Evolutionary conservation across 2,329 filamentous ascomycete genomes (phyloP).

Genomic region (Lasiodiplodia sp.): DNA sequence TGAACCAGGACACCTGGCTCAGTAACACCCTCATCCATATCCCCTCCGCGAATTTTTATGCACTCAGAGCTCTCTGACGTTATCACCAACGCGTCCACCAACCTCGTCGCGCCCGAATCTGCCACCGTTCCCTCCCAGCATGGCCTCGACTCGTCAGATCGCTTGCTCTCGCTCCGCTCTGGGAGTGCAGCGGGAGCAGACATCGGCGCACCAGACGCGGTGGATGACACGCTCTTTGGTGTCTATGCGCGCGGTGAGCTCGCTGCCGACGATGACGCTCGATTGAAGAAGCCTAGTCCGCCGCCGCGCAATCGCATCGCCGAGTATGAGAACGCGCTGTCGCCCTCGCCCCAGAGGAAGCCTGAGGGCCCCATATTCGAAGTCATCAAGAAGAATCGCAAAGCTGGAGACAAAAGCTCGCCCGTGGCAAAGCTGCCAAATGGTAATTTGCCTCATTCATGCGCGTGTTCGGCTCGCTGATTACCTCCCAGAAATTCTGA

Average conservation of each 20-base stretch:
- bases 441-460: constrained; percentile 62
- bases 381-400: constrained; percentile 57
- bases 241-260: constrained; percentile 34
- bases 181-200: constrained; percentile 32
- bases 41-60: constrained; percentile 62
- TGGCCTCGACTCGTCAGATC: constrained; percentile 61
- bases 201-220: constrained; percentile 28
- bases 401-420: constrained; percentile 53
- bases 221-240: constrained; percentile 33
- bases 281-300: constrained; percentile 49
- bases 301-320: constrained; percentile 60
- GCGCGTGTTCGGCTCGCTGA: constrained; percentile 29
- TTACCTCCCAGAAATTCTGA: constrained; percentile 77
- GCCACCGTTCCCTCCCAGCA: constrained; percentile 59
- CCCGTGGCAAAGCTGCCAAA: constrained; percentile 75
- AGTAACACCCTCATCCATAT: constrained; percentile 31
- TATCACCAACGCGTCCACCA: constrained; percentile 54
- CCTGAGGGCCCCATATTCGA: constrained; percentile 59
- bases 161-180: constrained; percentile 52
- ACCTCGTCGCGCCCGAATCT: constrained; percentile 48
- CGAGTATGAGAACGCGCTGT: constrained; percentile 62
- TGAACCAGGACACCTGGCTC: constrained; percentile 31
- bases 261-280: constrained; percentile 34
- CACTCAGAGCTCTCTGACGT: constrained; percentile 65
- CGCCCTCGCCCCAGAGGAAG: constrained; percentile 48